Evolutionary conservation across 352 stramenopile species (phyloP).

Genomic region (Phytophthora chlamydospora): DNA sequence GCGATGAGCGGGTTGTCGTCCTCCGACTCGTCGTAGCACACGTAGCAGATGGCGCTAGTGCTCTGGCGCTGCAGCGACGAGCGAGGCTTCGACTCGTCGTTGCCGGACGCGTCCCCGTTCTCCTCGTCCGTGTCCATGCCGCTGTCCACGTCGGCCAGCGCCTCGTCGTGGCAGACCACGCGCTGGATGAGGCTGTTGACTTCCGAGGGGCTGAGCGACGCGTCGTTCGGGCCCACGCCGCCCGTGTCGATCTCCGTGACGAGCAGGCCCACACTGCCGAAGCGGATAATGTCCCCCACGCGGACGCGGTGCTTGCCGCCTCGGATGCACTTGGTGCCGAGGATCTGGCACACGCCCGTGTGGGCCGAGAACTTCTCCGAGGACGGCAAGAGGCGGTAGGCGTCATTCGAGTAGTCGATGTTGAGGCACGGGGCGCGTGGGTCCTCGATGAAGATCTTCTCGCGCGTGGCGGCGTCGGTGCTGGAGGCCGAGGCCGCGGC

Average conservation of each 20-base stretch:
- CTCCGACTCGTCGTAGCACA: conserved; percentile 88
- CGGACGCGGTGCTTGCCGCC: conserved; percentile 82
- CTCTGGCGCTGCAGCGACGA: conserved; percentile 76
- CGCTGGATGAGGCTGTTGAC: conserved; percentile 84
- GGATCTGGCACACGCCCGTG: conserved; percentile 87
- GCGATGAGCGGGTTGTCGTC: conserved; percentile 93
- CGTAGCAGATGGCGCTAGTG: conserved; percentile 85
- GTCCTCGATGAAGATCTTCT: conserved; percentile 91
- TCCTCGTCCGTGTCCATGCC: conserved; percentile 88
- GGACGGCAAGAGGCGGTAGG: conserved; percentile 83
- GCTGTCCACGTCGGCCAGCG: conserved; percentile 78
- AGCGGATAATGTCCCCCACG: conserved; percentile 89
- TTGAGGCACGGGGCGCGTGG: conserved; percentile 81
- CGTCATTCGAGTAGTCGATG: conserved; percentile 89
- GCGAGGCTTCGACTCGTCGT: conserved; percentile 82
- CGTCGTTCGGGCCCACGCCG: conserved; percentile 69
- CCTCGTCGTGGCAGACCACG: conserved; percentile 83
- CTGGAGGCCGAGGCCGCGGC: conserved; percentile 28
- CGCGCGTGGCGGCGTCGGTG: conserved; percentile 39
- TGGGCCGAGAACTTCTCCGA: conserved; percentile 89
- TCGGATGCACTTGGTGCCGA: conserved; percentile 87
- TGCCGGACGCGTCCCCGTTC: conserved; percentile 81
- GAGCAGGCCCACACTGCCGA: conserved; percentile 80
- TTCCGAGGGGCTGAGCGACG: conserved; percentile 72
- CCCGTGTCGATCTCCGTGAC: conserved; percentile 88